phyloP scores from a whole-genome alignment of 345 rosid genomes.

The Acer yangbiense region DNA sequence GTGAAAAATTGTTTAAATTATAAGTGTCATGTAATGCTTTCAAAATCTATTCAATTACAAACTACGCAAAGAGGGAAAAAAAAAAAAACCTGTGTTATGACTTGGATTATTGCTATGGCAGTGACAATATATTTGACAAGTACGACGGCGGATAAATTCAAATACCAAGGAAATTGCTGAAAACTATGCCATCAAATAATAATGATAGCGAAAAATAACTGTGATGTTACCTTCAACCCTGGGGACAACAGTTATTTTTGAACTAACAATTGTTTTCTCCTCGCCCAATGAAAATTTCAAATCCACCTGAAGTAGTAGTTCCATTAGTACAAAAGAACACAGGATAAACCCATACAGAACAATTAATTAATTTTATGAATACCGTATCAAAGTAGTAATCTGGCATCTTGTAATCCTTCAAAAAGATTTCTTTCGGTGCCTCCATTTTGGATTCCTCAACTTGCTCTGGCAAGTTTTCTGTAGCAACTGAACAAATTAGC shows the following conservation, averaged over 20 bases:
- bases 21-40: background rate
- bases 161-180: background rate
- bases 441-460: slow-evolving; percentile 76
- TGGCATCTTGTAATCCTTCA: slow-evolving; percentile 92
- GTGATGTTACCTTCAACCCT: slow-evolving; percentile 69
- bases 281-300: slow-evolving; percentile 82
- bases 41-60: background rate
- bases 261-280: slow-evolving; percentile 90
- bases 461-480: slow-evolving; percentile 59
- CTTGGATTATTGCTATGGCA: background rate
- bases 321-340: slow-evolving; percentile 16
- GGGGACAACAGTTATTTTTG: slow-evolving; percentile 72
- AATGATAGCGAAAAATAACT: background rate
- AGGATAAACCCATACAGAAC: slow-evolving; percentile 21
- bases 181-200: background rate
- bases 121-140: slow-evolving; percentile 1
- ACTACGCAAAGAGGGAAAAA: background rate
- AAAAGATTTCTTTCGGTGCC: slow-evolving; percentile 82
- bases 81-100: background rate
- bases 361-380: slow-evolving; percentile 11
- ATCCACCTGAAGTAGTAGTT: slow-evolving; percentile 62
- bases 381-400: slow-evolving; percentile 91
- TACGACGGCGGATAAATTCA: background rate
- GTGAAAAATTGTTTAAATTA: slow-evolving; percentile 14
- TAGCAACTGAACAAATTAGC: slow-evolving; percentile 77